These are phyloP conservation scores for Bipolaris victoriae DNA, from an alignment of 2,329 filamentous ascomycete genomes.

Conservation along the genomic window DNA sequence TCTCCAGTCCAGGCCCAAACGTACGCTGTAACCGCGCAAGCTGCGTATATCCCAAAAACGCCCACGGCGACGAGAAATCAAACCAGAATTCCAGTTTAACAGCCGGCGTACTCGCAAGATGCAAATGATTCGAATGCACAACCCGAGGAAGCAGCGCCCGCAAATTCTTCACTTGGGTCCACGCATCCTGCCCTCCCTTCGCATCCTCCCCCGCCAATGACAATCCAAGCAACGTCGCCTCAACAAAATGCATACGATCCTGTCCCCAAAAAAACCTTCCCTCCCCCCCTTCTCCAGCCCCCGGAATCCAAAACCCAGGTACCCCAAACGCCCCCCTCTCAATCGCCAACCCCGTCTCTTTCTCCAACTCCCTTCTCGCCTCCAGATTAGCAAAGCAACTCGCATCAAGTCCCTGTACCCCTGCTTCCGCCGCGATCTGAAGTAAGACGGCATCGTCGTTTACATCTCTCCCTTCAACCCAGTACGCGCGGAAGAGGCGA, in stretches of 20 bases:
- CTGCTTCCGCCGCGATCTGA: conserved; percentile 32
- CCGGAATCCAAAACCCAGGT: conserved; percentile 44
- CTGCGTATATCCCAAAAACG: conserved; percentile 44
- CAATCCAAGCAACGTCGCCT: conserved; percentile 33
- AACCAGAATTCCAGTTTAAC: conserved; percentile 43
- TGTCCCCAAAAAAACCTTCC: conserved; percentile 47
- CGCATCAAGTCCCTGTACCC: conserved; percentile 23
- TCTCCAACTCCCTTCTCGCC: conserved; percentile 36
- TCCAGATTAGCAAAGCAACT: conserved; percentile 22
- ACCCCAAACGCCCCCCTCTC: conserved; percentile 45
- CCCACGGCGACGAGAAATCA: conserved; percentile 46
- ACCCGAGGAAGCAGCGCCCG: conserved; percentile 35
- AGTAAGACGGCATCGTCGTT: conserved; percentile 30
- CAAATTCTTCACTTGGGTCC: conserved; percentile 22
- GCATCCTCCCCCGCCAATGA: too few relatives aligned
- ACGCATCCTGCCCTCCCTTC: not conserved
- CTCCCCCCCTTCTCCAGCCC: conserved; percentile 6
- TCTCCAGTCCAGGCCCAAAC: conserved; percentile 34
- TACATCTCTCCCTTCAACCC: conserved; percentile 41
- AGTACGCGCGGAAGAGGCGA: conserved; percentile 41
- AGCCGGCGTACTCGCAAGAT: not conserved
- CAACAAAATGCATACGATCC: conserved; percentile 48
- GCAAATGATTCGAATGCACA: conserved; percentile 14
- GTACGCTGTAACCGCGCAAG: conserved; percentile 33
- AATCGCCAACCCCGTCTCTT: conserved; percentile 37